A percentile compares a stretch with the other conserved stretches of the same genome.
These are phyloP conservation scores for Cryptosporidium ubiquitum DNA, from an alignment of 169 alveolate genomes.

Conservation along the genomic window DNA sequence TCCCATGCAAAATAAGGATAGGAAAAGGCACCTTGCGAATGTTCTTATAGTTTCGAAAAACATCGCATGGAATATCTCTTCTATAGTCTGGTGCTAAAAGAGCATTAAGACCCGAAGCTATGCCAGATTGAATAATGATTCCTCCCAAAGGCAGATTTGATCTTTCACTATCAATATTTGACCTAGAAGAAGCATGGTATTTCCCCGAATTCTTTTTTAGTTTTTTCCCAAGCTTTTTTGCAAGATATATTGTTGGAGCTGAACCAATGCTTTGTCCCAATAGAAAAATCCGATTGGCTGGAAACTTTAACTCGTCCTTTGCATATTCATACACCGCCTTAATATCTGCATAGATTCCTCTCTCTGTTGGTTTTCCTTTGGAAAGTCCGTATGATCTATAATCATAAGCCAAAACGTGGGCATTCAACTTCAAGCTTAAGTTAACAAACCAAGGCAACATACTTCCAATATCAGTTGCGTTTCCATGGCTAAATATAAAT, in stretches of 20 bases:
- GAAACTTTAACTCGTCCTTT: slow-evolving; percentile 15
- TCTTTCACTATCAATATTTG: neutral
- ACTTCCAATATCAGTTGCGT: slow-evolving; percentile 56
- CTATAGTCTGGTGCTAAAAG: slow-evolving; percentile 49
- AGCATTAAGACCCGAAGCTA: slow-evolving; percentile 69
- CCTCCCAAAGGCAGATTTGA: slow-evolving; percentile 34
- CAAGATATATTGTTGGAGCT: slow-evolving; percentile 57
- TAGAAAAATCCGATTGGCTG: slow-evolving; percentile 26
- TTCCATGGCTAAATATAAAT: slow-evolving; percentile 64
- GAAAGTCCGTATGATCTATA: slow-evolving; percentile 68
- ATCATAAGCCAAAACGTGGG: slow-evolving; percentile 62
- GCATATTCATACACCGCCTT: slow-evolving; percentile 64
- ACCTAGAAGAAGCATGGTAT: neutral
- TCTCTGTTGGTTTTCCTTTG: slow-evolving; percentile 62
- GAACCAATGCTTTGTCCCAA: slow-evolving; percentile 73
- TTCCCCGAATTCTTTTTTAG: neutral
- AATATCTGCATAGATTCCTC: slow-evolving; percentile 58
- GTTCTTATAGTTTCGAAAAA: slow-evolving; percentile 26
- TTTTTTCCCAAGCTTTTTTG: slow-evolving; percentile 17
- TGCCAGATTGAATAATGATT: slow-evolving; percentile 59
- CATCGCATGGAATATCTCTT: slow-evolving; percentile 30
- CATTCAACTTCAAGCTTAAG: slow-evolving; percentile 30
- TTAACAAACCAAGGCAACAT: slow-evolving; percentile 49
- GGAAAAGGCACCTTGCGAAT: slow-evolving; percentile 57
- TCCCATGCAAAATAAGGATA: slow-evolving; percentile 47